phyloP scores from a whole-genome alignment of 306 rosid genomes.

The Oemleria cerasiformis region DNA sequence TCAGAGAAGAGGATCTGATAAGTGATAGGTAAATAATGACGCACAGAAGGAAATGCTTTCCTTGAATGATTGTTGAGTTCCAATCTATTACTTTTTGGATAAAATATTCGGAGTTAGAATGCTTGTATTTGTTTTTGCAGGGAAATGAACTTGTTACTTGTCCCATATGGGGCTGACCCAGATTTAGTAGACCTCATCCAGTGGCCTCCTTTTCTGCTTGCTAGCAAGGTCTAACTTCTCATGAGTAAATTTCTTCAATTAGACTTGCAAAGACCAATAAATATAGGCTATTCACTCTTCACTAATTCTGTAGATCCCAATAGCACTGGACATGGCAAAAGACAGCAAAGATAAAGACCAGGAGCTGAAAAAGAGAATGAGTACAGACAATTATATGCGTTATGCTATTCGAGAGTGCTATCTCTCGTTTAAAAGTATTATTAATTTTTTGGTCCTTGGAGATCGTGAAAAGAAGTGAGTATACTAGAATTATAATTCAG shows the following conservation, averaged over 20 bases:
- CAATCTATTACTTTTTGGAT: constrained; percentile 11
- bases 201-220: constrained; percentile 99
- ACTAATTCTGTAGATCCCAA: constrained; percentile 63
- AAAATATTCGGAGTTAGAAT: constrained; percentile 9
- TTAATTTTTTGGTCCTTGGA: constrained; percentile 68
- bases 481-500: constrained; percentile 16
- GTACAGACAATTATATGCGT: constrained; percentile 66
- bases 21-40: constrained; percentile 54
- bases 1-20: constrained; percentile 93
- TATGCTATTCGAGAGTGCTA: constrained; percentile 85
- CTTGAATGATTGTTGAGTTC: constrained; percentile 2
- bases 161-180: constrained; percentile 82
- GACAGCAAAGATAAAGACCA: constrained; percentile 67
- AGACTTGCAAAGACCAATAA: not conserved
- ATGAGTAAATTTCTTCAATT: constrained; percentile 17
- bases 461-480: constrained; percentile 68
- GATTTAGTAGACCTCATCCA: constrained; percentile 62
- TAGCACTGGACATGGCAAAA: constrained; percentile 93
- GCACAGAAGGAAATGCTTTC: constrained; percentile 7
- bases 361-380: constrained; percentile 78
- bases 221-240: constrained; percentile 72
- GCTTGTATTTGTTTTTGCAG: constrained; percentile 41
- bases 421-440: constrained; percentile 62
- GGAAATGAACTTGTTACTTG: constrained; percentile 92
- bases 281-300: constrained; percentile 3